phyloP scores from a whole-genome alignment of 768 basidiomycete species.

The Russula dissimulans region DNA sequence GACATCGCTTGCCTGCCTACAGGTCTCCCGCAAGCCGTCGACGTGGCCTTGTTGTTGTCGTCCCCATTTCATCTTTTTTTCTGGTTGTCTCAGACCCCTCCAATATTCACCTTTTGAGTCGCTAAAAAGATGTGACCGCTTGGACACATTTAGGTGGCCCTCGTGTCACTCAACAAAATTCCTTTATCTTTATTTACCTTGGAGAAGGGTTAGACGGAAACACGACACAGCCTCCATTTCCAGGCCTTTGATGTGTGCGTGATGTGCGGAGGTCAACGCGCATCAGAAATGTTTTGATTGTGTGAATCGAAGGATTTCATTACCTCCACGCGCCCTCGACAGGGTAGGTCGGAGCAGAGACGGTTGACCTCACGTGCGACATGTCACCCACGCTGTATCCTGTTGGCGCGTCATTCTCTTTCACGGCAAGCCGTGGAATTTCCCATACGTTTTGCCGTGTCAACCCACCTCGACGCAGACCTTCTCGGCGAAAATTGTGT shows the following conservation, averaged over 20 bases:
- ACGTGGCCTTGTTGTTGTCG: background rate
- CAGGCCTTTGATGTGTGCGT: background rate
- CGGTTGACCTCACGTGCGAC: background rate
- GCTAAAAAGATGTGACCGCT: background rate
- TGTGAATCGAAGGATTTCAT: background rate
- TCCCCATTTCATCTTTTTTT: background rate
- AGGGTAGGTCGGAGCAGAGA: background rate
- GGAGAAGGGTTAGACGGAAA: background rate
- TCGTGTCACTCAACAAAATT: background rate
- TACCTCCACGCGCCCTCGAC: background rate
- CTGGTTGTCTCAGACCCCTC: background rate
- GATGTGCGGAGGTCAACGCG: background rate
- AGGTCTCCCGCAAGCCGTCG: background rate
- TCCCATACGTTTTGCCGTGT: background rate
- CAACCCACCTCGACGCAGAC: background rate
- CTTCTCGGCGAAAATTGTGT: background rate
- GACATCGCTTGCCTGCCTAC: background rate
- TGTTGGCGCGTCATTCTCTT: background rate
- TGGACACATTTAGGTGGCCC: background rate
- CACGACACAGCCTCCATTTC: background rate
- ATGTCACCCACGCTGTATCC: background rate
- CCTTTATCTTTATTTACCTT: background rate
- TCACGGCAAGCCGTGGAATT: background rate
- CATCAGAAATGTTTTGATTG: background rate
- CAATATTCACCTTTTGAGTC: background rate